Percentiles rank a stretch among this genome's conserved stretches.
phyloP scores from a whole-genome alignment of 176 grass and related monocot genomes.

The Aechmea fasciata region DNA sequence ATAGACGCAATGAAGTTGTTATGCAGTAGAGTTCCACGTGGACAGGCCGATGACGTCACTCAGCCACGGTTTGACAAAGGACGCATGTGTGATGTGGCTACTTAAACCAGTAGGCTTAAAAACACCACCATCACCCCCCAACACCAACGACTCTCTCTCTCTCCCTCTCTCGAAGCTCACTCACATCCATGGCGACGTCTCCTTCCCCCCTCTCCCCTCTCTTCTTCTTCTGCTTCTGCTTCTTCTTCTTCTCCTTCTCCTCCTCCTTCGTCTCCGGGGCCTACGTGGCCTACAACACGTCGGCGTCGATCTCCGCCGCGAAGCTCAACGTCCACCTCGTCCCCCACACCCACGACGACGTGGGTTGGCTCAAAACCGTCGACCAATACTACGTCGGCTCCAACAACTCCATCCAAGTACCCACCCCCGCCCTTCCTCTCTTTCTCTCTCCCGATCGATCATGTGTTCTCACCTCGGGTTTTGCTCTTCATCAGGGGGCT shows the following conservation, averaged over 20 bases:
- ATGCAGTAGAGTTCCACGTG: too few relatives aligned
- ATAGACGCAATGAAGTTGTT: too few relatives aligned
- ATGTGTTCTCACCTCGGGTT: not conserved
- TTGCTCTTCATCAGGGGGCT: slow-evolving; percentile 35
- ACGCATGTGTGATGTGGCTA: too few relatives aligned
- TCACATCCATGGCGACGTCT: too few relatives aligned
- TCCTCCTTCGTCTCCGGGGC: not conserved
- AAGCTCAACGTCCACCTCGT: slow-evolving; percentile 81
- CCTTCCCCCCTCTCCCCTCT: slow-evolving; percentile 19
- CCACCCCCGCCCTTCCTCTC: not conserved
- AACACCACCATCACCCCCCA: too few relatives aligned
- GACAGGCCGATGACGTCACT: too few relatives aligned
- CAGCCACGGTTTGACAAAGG: too few relatives aligned
- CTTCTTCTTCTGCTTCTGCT: slow-evolving; percentile 20
- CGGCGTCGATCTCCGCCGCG: slow-evolving; percentile 36
- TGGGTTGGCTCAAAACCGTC: slow-evolving; percentile 61
- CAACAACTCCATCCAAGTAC: not conserved
- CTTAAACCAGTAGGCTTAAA: too few relatives aligned
- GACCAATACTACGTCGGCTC: not conserved
- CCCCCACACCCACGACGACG: slow-evolving; percentile 72
- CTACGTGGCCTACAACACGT: slow-evolving; percentile 93
- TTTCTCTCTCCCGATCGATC: not conserved
- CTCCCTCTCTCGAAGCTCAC: too few relatives aligned
- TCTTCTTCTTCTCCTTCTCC: not conserved
- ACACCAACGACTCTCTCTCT: too few relatives aligned